phyloP scores from a whole-genome alignment of 805 yeast genomes.

The Pichia manshurica region DNA sequence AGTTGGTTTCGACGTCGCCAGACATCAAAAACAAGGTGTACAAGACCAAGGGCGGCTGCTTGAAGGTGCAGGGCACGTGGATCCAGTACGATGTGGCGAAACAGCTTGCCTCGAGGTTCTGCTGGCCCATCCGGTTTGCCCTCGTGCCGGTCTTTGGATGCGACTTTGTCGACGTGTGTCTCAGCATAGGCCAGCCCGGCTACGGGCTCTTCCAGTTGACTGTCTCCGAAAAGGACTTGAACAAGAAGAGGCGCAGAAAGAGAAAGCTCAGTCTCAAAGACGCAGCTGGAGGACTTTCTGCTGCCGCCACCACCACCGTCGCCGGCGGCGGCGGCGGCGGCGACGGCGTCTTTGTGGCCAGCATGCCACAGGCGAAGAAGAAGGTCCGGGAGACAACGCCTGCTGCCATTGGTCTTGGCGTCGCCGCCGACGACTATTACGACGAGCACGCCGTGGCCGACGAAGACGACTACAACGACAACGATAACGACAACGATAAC shows the following conservation, averaged over 20 bases:
- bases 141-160: conserved; percentile 77
- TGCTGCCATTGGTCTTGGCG: no score
- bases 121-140: conserved; percentile 70
- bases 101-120: conserved; percentile 63
- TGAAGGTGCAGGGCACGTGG: conserved; percentile 95
- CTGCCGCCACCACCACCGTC: no score
- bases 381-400: no score
- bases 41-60: conserved; percentile 83
- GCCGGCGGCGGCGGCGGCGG: no score
- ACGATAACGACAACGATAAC: no score
- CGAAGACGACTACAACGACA: no score
- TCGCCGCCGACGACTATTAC: no score
- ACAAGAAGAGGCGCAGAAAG: conserved; percentile 18
- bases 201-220: conserved; percentile 56
- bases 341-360: no score
- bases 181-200: conserved; percentile 53
- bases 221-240: conserved; percentile 25
- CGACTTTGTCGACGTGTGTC: conserved; percentile 56
- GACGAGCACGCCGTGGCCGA: no score
- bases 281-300: no score
- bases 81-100: conserved; percentile 65
- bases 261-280: conserved; percentile 7
- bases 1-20: conserved; percentile 60
- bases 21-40: conserved; percentile 56
- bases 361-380: no score